Evolutionary conservation across 345 rosid species (phyloP), one percentile per base, ranked within the genome.

Genomic region (Laguncularia racemosa): DNA sequence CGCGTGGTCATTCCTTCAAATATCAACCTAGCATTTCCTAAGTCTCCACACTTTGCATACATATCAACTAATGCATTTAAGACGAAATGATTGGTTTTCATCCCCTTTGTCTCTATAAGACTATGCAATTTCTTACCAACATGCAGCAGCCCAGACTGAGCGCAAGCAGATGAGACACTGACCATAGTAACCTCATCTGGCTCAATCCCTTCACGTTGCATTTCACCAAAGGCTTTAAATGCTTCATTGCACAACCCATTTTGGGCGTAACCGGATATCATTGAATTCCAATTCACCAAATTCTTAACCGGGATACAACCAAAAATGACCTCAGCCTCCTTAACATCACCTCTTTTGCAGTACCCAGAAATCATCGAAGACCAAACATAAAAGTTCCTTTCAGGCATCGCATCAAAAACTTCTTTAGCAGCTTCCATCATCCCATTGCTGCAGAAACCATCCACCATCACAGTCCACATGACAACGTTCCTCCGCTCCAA

Each of bases 21-120:
- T 19, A 87, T 75, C 1, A 52, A 70, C 54, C 63, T 77, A 0
- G 91, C 91, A 66, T 56, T 71, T 52, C 33, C 62, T 71, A 88
- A 66, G 67, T 84, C 87, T 53, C 96, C 95, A 14, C 97, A 83
- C 64, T 88, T 91, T 2, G 83, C 82, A 67, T 88, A 83, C 96
- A 81, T 88, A 50, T 83, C 95, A 49, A 90, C 69, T 50, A 87
- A 72, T 0, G 82, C 76, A 63, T 76, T 85, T 52, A 70, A 60
- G 72, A 89, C 77, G 50, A 84, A 84, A 67, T 65, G 72, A 58
- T 82, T 86, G 44, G 62, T 74, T 68, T 74, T 72, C 5, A 82
- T 74, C 54, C 76, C 71, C 53, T 53, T 71, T 13, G 18, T 6
- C 15, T 26, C 28, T 52, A 86, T 71, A 73, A 79, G 61, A 55